Conservation (phyloP, 768 basidiomycete genomes). For the Tulasnella sp. region DNA sequence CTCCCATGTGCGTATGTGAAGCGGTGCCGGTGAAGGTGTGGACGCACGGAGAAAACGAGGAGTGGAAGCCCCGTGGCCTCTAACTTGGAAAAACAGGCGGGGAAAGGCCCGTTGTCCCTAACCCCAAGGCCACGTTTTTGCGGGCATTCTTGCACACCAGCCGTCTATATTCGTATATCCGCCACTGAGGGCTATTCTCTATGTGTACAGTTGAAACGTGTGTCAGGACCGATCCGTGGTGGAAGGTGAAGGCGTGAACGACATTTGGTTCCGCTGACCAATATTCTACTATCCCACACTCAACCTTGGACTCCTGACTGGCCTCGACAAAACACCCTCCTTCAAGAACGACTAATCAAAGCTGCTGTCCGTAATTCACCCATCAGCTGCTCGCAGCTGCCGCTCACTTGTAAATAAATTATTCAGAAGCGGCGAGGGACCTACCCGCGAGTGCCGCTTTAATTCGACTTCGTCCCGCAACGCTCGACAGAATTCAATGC, state of each 20-base stretch:
- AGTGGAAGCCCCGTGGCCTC: slow-evolving; percentile 6
- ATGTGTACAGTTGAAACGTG: neutral
- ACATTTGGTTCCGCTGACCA: neutral
- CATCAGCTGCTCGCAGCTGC: slow-evolving; percentile 7
- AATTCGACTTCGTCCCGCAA: neutral
- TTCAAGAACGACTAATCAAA: slow-evolving; percentile 1
- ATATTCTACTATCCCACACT: slow-evolving; percentile 6
- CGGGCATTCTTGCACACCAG: neutral
- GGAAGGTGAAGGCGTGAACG: neutral
- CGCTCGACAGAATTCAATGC: slow-evolving; percentile 11
- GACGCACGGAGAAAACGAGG: neutral
- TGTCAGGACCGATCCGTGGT: neutral
- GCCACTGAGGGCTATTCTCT: neutral
- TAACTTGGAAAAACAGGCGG: neutral
- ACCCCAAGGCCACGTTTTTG: neutral
- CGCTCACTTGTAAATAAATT: slow-evolving; percentile 5
- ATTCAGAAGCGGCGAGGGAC: neutral
- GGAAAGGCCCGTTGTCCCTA: neutral
- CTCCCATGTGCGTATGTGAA: neutral
- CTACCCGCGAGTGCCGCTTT: neutral
- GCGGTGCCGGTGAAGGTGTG: slow-evolving; percentile 6
- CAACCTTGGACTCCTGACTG: slow-evolving; percentile 1
- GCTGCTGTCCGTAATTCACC: slow-evolving; percentile 1
- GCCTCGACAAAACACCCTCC: neutral
- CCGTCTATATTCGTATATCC: neutral